Evolutionary conservation across 257 asterid genomes (phyloP).

Genomic region (Mentha longifolia): DNA sequence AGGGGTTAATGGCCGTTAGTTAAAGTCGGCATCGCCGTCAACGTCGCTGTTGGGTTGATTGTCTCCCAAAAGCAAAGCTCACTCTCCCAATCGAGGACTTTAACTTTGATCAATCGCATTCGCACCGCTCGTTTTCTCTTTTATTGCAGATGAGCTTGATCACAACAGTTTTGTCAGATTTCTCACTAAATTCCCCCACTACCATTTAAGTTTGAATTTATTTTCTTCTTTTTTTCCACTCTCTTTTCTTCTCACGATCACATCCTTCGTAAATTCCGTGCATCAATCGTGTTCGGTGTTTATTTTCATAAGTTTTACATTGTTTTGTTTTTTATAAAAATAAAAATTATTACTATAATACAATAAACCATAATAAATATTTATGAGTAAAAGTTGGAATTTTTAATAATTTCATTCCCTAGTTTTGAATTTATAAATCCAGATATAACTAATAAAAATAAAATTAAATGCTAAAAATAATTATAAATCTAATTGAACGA

Average conservation of each 20-base stretch:
- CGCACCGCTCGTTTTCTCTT: slow-evolving; percentile 39
- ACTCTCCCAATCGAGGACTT: slow-evolving; percentile 32
- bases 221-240: background rate
- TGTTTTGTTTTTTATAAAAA: too few species aligned
- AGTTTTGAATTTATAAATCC: too few species aligned
- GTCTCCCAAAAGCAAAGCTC: slow-evolving; percentile 45
- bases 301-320: too few species aligned
- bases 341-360: too few species aligned
- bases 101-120: slow-evolving; percentile 40
- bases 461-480: too few species aligned
- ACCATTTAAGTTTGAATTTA: slow-evolving; percentile 9
- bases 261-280: too few species aligned
- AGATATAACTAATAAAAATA: too few species aligned
- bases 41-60: slow-evolving; percentile 32
- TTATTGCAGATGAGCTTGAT: slow-evolving; percentile 31
- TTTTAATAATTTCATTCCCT: too few species aligned
- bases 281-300: too few species aligned
- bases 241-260: background rate
- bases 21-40: slow-evolving; percentile 34
- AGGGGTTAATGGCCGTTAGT: background rate
- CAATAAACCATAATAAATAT: too few species aligned
- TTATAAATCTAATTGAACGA: too few species aligned
- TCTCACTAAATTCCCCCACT: slow-evolving; percentile 4
- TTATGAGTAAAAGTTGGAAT: too few species aligned
- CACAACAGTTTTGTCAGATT: slow-evolving; percentile 13